Percentiles rank a stretch among this genome's conserved stretches.
Evolutionary conservation across 1,284 basidiomycete species (phyloP).

Genomic region (Naganishia sp.): DNA sequence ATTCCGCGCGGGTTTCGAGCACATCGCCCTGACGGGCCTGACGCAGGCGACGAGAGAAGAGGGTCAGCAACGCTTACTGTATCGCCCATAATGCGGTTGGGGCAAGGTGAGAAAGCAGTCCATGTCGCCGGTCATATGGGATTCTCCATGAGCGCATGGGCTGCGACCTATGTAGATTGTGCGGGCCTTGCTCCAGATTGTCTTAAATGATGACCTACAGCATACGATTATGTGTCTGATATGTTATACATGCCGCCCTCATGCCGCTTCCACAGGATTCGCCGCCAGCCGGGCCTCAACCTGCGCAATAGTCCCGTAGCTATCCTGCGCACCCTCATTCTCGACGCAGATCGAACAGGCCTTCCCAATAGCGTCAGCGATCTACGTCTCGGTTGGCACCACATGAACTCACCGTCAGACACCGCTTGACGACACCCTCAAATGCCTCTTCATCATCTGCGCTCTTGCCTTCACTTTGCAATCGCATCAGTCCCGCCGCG

Average conservation of each 20-base stretch:
- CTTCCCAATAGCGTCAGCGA: conserved; percentile 31
- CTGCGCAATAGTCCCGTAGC: conserved; percentile 32
- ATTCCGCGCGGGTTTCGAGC: too few species aligned
- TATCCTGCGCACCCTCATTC: conserved; percentile 48
- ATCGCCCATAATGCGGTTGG: too few species aligned
- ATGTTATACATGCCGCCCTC: background rate
- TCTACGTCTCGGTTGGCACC: background rate
- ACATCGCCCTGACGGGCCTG: too few species aligned
- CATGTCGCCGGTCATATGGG: too few species aligned
- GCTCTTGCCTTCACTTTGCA: conserved; percentile 14
- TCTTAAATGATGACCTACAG: background rate
- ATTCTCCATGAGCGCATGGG: too few species aligned
- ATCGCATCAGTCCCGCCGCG: conserved; percentile 49
- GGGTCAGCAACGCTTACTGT: too few species aligned
- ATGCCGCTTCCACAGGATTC: conserved; percentile 7
- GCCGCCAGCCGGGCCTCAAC: conserved; percentile 20
- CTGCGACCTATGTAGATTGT: too few species aligned
- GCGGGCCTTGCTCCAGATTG: too few species aligned
- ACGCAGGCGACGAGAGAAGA: too few species aligned
- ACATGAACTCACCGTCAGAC: conserved; percentile 42
- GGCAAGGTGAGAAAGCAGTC: too few species aligned
- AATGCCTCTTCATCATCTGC: conserved; percentile 32
- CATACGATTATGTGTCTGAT: background rate
- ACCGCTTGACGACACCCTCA: conserved; percentile 41
- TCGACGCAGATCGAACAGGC: conserved; percentile 51